phyloP scores from a whole-genome alignment of 768 basidiomycete genomes.

The Mycena rosella region DNA sequence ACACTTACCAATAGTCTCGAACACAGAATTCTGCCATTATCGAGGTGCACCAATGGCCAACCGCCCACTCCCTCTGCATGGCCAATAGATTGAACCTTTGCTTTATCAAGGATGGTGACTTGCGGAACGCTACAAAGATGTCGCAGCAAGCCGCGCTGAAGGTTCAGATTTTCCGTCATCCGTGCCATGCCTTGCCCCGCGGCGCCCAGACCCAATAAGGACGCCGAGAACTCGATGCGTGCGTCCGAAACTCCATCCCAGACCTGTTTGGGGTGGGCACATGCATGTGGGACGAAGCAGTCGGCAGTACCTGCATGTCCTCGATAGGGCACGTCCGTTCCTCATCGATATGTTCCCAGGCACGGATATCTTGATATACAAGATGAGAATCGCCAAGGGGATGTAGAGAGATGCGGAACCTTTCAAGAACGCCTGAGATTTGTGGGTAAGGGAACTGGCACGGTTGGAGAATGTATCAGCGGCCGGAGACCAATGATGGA shows the following conservation, averaged over 20 bases:
- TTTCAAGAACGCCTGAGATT: conserved; percentile 74
- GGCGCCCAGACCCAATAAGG: conserved; percentile 55
- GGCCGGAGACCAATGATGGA: conserved; percentile 74
- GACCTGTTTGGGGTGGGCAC: conserved; percentile 60
- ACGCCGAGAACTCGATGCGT: conserved; percentile 76
- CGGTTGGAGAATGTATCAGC: conserved; percentile 79
- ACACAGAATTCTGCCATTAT: conserved; percentile 73
- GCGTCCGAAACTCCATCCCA: conserved; percentile 94
- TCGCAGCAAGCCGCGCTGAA: conserved; percentile 86
- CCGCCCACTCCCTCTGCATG: conserved; percentile 63
- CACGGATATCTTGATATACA: conserved; percentile 73
- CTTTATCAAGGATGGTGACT: conserved; percentile 77
- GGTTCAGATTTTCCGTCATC: conserved; percentile 92
- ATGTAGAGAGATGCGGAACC: conserved; percentile 52
- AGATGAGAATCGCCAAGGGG: conserved; percentile 2
- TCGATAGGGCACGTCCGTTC: conserved; percentile 78
- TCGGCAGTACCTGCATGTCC: conserved; percentile 82
- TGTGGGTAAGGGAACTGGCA: conserved; percentile 87
- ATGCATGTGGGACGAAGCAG: conserved; percentile 14
- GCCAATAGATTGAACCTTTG: conserved; percentile 79
- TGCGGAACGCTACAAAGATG: conserved; percentile 65
- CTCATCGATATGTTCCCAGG: conserved; percentile 84
- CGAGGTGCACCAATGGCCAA: conserved; percentile 87
- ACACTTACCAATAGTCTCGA: conserved; percentile 78
- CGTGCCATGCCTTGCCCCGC: conserved; percentile 73